Conservation (phyloP, 2,329 filamentous ascomycete species). For the Diaporthe caulivora region DNA sequence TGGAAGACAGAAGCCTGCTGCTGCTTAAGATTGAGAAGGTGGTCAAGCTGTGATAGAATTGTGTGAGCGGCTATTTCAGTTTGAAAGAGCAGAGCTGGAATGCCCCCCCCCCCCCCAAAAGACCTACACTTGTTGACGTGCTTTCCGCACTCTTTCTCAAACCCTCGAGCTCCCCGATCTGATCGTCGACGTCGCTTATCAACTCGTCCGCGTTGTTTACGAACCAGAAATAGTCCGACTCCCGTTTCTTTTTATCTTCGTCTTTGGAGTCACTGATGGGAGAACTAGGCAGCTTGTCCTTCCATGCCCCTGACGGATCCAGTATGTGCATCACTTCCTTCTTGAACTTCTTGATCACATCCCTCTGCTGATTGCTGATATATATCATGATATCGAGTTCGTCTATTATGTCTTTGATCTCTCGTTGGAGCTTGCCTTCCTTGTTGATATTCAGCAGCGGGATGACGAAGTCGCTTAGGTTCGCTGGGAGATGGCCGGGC, state of each 20-base stretch:
- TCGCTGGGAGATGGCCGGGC: not conserved
- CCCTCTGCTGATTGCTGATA: conserved; percentile 51
- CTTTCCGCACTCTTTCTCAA: conserved; percentile 18
- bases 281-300: conserved; percentile 13
- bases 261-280: not conserved
- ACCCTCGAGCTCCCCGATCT: not conserved
- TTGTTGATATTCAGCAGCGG: conserved; percentile 55
- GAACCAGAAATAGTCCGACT: conserved; percentile 12
- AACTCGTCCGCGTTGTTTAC: not conserved
- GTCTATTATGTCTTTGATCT: conserved; percentile 61
- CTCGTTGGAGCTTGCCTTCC: conserved; percentile 55
- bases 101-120: not conserved
- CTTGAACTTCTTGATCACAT: conserved; percentile 46
- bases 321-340: conserved; percentile 41
- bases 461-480: conserved; percentile 22
- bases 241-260: not conserved
- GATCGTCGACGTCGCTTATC: not conserved
- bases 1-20: conserved; percentile 50
- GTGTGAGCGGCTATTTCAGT: not conserved
- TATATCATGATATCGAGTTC: conserved; percentile 61
- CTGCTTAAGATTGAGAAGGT: conserved; percentile 48
- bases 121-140: conserved; percentile 15
- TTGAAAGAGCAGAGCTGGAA: not conserved
- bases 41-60: conserved; percentile 37
- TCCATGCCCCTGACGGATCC: conserved; percentile 37